phyloP scores from a whole-genome alignment of 2,329 filamentous ascomycete genomes.

The Arthrobotrys pseudoclavata region DNA sequence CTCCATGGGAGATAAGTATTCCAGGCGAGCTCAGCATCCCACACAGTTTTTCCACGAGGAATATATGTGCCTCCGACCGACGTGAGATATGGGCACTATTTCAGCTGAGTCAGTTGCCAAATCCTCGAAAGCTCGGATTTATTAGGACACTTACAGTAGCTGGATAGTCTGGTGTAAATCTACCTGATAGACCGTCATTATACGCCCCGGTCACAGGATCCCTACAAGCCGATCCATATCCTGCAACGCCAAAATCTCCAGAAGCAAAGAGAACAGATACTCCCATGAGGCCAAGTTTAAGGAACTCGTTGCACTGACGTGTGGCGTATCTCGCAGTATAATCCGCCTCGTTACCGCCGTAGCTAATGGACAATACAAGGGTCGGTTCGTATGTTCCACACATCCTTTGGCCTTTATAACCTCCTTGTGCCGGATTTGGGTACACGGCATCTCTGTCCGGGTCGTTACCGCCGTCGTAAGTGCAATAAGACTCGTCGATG shows the following conservation, averaged over 20 bases:
- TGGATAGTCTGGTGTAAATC: constrained; percentile 63
- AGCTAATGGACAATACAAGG: constrained; percentile 69
- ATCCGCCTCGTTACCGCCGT: constrained; percentile 77
- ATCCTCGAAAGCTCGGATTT: constrained; percentile 65
- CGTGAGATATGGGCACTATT: constrained; percentile 76
- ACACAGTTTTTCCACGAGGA: constrained; percentile 64
- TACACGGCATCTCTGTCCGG: constrained; percentile 67
- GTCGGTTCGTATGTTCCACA: constrained; percentile 62
- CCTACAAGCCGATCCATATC: constrained; percentile 69
- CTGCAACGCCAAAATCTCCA: constrained; percentile 73
- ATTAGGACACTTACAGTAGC: constrained; percentile 69
- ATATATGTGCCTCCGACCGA: constrained; percentile 73
- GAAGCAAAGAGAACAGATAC: constrained; percentile 74
- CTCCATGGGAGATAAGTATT: constrained; percentile 62
- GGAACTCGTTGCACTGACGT: constrained; percentile 75
- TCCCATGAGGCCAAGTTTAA: constrained; percentile 76
- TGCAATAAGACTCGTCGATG: constrained; percentile 70
- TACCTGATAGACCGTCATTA: constrained; percentile 44
- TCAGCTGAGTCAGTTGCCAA: constrained; percentile 65
- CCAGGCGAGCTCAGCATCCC: constrained; percentile 68
- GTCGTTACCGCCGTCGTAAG: constrained; percentile 67
- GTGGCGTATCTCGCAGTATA: constrained; percentile 74
- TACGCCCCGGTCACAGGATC: constrained; percentile 37
- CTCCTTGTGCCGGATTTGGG: constrained; percentile 70
- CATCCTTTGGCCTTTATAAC: constrained; percentile 71